Evolutionary conservation across 2,329 filamentous ascomycete genomes (phyloP).

Genomic region (Alternaria ventricosa): DNA sequence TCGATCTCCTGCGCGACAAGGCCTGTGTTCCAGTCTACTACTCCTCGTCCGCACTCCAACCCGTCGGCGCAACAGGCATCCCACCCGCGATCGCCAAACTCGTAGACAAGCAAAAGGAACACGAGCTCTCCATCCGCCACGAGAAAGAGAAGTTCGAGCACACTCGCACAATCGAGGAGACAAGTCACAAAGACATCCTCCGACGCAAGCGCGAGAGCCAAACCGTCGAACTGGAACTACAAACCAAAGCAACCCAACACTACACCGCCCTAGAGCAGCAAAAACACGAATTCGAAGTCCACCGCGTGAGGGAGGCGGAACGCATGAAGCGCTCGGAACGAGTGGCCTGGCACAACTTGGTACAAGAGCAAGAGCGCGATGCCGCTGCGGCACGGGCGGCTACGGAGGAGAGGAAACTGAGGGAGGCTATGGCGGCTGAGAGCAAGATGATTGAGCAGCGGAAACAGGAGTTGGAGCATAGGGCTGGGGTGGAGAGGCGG

Average conservation of each 20-base stretch:
- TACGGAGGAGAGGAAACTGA: conserved; percentile 32
- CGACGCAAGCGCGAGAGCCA: conserved; percentile 37
- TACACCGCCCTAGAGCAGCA: conserved; percentile 33
- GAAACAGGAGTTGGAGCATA: conserved; percentile 36
- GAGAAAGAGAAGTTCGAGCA: conserved; percentile 39
- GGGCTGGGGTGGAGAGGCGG: conserved; percentile 31
- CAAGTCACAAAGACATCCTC: conserved; percentile 33
- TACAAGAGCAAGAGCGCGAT: conserved; percentile 40
- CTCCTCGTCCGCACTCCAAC: conserved; percentile 46
- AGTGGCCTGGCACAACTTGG: conserved; percentile 36
- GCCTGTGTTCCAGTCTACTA: conserved; percentile 42
- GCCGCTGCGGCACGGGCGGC: conserved; percentile 23
- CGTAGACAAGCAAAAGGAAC: conserved; percentile 41
- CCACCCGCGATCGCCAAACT: conserved; percentile 35
- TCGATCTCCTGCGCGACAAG: conserved; percentile 43
- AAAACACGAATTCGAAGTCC: conserved; percentile 42
- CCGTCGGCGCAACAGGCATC: conserved; percentile 45
- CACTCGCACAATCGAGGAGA: conserved; percentile 36
- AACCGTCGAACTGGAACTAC: conserved; percentile 32
- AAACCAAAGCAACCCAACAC: conserved; percentile 26
- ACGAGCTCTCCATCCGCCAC: conserved; percentile 35
- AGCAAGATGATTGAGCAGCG: conserved; percentile 29
- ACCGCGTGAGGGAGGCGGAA: conserved; percentile 40
- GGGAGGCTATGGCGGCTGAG: conserved; percentile 23
- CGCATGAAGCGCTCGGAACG: conserved; percentile 41